Evolutionary conservation across 805 yeast genomes (phyloP), one percentile per base, ranked within the genome.

Genomic region (Debaryomyces tyrocola): DNA sequence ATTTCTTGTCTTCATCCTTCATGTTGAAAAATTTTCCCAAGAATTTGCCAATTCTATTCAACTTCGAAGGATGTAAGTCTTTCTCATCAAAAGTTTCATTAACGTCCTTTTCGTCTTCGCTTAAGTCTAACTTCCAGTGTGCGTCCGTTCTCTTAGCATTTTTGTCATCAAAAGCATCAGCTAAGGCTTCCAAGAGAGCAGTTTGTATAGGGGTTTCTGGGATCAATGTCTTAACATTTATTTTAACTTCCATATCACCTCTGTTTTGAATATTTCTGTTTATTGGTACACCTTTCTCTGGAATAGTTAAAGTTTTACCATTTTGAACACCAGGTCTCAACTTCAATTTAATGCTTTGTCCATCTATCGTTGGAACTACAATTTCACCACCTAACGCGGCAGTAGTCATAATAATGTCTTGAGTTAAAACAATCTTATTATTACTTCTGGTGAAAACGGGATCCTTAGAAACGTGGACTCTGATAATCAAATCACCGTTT

Each of bases 381-480:
- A 94, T 78, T 38, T 81, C 83, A 33, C 99, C 99, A 50, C 99
- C 99, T 38, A 94, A 74, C 0, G 97, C 90, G 1, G 99, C 99
- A 0, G 99, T 94, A 1, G 99, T 94, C 83, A 90, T 87, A 40
- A 94, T 87, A 43, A 94, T 83, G 37, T 82, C 81, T 40, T 84
- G 81, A 21, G 76, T 74, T 58, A 82, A 79, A 47, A 86, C 64
- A 48, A 94, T 76, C 57, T 88, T 85, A 53, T 80, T 78, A 31
- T 86, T 84, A 29, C 73, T 74, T 41, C 96, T 78, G 24, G 74
- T 69, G 67, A 91, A 94, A 27, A 73, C 67, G 33, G 84, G 77
- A 64, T 94, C 97, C 27, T 84, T 84, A 54, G 78, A 74, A 24
- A 94, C 94, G 52, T 83, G 80, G 34, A 94, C 82, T 56, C 96